phyloP scores from a whole-genome alignment of 352 stramenopile genomes.

The Pythium grandisporangium region DNA sequence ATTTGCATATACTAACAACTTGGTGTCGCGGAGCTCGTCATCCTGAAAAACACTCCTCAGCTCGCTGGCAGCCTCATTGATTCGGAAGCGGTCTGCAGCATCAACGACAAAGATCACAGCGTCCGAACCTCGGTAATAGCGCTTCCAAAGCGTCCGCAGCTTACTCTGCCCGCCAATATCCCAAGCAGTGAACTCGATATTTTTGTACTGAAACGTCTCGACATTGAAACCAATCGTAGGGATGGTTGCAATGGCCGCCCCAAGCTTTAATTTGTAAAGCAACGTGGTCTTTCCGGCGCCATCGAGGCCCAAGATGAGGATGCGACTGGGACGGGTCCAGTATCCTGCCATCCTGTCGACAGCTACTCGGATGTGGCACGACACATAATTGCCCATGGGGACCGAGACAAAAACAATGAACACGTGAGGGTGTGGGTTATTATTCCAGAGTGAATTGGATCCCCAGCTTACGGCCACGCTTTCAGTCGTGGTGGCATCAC shows the following conservation, averaged over 20 bases:
- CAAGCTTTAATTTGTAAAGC: conserved; percentile 85
- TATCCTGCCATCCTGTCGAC: conserved; percentile 19
- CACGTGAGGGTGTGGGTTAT: neutral
- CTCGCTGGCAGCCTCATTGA: conserved; percentile 16
- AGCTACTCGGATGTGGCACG: conserved; percentile 20
- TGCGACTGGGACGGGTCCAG: conserved; percentile 25
- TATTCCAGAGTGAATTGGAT: neutral
- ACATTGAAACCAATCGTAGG: conserved; percentile 87
- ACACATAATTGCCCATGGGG: conserved; percentile 38
- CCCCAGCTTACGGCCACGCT: neutral
- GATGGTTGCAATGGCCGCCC: conserved; percentile 56
- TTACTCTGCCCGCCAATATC: conserved; percentile 58
- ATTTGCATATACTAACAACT: conserved; percentile 33
- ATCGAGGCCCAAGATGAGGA: conserved; percentile 91
- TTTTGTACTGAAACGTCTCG: conserved; percentile 63
- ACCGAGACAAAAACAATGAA: neutral
- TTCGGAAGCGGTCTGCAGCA: conserved; percentile 18
- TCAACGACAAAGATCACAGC: conserved; percentile 61
- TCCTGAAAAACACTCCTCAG: conserved; percentile 14
- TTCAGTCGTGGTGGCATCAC: neutral
- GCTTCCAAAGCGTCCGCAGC: conserved; percentile 33
- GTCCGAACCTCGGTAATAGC: conserved; percentile 43
- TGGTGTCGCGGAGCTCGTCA: conserved; percentile 13
- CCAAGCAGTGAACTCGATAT: conserved; percentile 76
- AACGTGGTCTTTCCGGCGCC: conserved; percentile 96